phyloP scores from a whole-genome alignment of 352 stramenopile species.

The Phytopythium cucurbitacearum region DNA sequence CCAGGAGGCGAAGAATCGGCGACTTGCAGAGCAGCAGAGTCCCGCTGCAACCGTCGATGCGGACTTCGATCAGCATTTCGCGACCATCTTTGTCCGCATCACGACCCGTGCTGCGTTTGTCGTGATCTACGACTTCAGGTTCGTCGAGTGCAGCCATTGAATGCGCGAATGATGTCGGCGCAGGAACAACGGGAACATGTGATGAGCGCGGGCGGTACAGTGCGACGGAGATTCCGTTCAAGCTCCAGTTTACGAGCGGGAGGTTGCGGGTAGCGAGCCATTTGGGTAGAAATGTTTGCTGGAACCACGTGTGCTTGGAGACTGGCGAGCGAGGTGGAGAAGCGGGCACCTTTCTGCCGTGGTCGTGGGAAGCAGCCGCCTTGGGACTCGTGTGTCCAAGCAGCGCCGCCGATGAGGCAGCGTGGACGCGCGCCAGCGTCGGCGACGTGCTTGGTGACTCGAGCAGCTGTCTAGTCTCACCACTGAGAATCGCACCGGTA shows the following conservation, averaged over 20 bases:
- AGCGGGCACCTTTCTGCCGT: too few species aligned
- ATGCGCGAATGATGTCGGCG: neutral
- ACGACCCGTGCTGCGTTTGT: neutral
- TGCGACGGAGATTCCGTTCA: constrained; percentile 36
- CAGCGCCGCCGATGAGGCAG: constrained; percentile 1
- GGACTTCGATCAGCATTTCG: constrained; percentile 33
- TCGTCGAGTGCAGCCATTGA: neutral
- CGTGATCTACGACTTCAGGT: neutral
- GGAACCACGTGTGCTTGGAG: constrained; percentile 21
- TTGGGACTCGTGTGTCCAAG: neutral
- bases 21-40: constrained; percentile 30
- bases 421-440: constrained; percentile 1
- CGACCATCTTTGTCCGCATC: constrained; percentile 6
- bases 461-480: too few species aligned
- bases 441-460: constrained; percentile 1
- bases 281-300: constrained; percentile 28
- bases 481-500: constrained; percentile 1
- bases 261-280: constrained; percentile 21
- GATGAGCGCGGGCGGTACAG: constrained; percentile 14
- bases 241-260: constrained; percentile 56
- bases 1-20: constrained; percentile 31
- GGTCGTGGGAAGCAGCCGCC: too few species aligned
- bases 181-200: too few species aligned
- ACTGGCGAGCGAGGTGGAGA: neutral
- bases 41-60: constrained; percentile 42